Evolutionary conservation across 2,329 filamentous ascomycete species (phyloP).

Genomic region (Colletotrichum musicola): DNA sequence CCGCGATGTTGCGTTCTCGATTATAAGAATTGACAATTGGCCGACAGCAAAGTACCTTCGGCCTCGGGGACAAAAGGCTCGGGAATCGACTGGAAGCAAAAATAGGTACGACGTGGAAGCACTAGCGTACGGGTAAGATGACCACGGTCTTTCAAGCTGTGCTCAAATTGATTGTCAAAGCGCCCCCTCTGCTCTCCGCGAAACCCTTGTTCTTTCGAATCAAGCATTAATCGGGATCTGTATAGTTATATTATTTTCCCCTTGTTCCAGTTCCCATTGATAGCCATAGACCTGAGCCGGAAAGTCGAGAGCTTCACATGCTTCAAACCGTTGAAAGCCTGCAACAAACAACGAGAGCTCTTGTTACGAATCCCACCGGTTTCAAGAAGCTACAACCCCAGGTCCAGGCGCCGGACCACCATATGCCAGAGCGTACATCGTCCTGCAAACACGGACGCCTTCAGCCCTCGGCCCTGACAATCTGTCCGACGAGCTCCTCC

Average conservation of each 20-base stretch:
- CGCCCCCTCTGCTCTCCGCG: not conserved
- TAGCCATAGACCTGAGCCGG: not conserved
- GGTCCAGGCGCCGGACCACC: constrained; percentile 1
- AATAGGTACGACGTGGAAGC: not conserved
- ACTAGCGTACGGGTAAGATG: not conserved
- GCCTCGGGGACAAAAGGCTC: too few species aligned
- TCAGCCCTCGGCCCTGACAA: constrained; percentile 23
- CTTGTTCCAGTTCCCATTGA: not conserved
- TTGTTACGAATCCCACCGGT: not conserved
- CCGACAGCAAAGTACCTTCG: too few species aligned
- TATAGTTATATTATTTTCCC: not conserved
- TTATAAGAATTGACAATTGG: too few species aligned
- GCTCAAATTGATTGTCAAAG: not conserved
- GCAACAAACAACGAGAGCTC: not conserved
- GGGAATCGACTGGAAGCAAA: too few species aligned
- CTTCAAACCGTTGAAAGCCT: not conserved
- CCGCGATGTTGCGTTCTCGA: too few species aligned
- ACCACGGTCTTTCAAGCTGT: not conserved
- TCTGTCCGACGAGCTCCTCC: constrained; percentile 26
- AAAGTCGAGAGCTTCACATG: not conserved
- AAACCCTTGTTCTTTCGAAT: not conserved
- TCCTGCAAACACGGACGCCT: constrained; percentile 21
- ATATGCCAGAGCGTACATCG: not conserved
- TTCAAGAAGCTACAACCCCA: not conserved
- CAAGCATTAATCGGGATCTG: not conserved